Evolutionary conservation across 75 land plant species (phyloP).

Genomic region (Adiantum capillusveneris): DNA sequence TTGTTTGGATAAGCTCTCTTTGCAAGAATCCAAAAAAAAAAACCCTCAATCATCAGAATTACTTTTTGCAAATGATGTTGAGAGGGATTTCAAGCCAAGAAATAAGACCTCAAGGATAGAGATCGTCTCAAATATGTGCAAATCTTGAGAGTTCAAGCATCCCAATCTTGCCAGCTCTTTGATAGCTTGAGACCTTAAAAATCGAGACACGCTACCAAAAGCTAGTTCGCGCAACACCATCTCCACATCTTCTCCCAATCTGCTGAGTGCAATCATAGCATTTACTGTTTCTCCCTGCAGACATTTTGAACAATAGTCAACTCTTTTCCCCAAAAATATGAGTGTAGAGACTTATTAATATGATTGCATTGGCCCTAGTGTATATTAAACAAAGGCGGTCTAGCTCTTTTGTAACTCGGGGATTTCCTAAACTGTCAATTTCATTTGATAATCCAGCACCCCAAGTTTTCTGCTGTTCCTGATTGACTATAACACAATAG

Average conservation of each 20-base stretch:
- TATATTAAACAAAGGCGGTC: too few species aligned
- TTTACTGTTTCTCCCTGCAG: slow-evolving; percentile 74
- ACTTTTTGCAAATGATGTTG: too few species aligned
- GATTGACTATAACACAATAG: too few species aligned
- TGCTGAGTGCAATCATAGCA: slow-evolving; percentile 68
- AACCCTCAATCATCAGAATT: slow-evolving; percentile 2
- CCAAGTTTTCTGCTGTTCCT: too few species aligned
- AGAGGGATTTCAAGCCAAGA: too few species aligned
- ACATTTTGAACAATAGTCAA: too few species aligned
- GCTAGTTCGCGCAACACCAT: slow-evolving; percentile 55
- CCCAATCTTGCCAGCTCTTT: slow-evolving; percentile 55
- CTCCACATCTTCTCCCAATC: slow-evolving; percentile 94
- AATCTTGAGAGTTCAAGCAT: slow-evolving; percentile 48
- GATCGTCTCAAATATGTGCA: slow-evolving; percentile 52
- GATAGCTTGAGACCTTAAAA: slow-evolving; percentile 50
- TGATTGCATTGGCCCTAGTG: too few species aligned
- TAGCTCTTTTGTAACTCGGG: too few species aligned
- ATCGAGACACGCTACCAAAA: slow-evolving; percentile 76
- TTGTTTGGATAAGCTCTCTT: slow-evolving; percentile 86
- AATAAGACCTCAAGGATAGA: slow-evolving; percentile 70
- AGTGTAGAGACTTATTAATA: too few species aligned
- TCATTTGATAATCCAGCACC: too few species aligned
- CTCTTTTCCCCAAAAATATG: too few species aligned
- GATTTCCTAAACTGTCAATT: too few species aligned
- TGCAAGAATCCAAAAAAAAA: slow-evolving; percentile 20